Evolutionary conservation across 768 basidiomycete genomes (phyloP).

Genomic region (Boletus subcaerulescens): DNA sequence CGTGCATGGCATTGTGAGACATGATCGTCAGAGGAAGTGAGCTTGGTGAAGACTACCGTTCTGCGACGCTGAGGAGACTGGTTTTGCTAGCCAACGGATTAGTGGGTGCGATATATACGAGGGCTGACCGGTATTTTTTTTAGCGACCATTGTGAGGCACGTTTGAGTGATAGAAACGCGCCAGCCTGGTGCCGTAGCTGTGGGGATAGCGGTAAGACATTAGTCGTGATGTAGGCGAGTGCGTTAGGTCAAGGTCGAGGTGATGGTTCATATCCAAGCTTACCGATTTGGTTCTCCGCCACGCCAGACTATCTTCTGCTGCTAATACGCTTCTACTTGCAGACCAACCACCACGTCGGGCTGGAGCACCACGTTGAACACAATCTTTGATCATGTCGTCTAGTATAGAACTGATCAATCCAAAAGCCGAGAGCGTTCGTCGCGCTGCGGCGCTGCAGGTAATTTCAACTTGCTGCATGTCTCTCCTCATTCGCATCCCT

Average conservation of each 20-base stretch:
- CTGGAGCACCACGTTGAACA: slow-evolving; percentile 21
- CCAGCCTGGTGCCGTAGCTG: slow-evolving; percentile 34
- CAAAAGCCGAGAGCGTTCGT: slow-evolving; percentile 91
- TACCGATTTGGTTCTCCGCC: slow-evolving; percentile 34
- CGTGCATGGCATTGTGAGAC: slow-evolving; percentile 9
- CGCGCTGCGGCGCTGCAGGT: slow-evolving; percentile 92
- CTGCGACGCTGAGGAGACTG: slow-evolving; percentile 10
- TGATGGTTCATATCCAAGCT: slow-evolving; percentile 31
- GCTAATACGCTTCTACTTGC: background rate
- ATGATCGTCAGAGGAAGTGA: slow-evolving; percentile 10
- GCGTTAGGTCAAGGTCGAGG: slow-evolving; percentile 26
- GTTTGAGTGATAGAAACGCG: slow-evolving; percentile 31
- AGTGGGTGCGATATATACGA: slow-evolving; percentile 26
- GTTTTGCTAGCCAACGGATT: slow-evolving; percentile 7
- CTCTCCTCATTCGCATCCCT: slow-evolving; percentile 20
- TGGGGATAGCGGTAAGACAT: slow-evolving; percentile 24
- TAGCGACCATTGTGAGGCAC: slow-evolving; percentile 20
- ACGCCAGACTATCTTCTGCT: slow-evolving; percentile 3
- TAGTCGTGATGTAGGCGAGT: slow-evolving; percentile 25
- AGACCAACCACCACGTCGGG: slow-evolving; percentile 14
- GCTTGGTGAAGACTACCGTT: slow-evolving; percentile 6
- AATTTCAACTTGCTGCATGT: slow-evolving; percentile 20
- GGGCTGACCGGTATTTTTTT: slow-evolving; percentile 21
- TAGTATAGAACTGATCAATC: slow-evolving; percentile 93
- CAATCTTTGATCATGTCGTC: slow-evolving; percentile 50